phyloP scores from a whole-genome alignment of 345 rosid genomes.

The Salix dunnii region DNA sequence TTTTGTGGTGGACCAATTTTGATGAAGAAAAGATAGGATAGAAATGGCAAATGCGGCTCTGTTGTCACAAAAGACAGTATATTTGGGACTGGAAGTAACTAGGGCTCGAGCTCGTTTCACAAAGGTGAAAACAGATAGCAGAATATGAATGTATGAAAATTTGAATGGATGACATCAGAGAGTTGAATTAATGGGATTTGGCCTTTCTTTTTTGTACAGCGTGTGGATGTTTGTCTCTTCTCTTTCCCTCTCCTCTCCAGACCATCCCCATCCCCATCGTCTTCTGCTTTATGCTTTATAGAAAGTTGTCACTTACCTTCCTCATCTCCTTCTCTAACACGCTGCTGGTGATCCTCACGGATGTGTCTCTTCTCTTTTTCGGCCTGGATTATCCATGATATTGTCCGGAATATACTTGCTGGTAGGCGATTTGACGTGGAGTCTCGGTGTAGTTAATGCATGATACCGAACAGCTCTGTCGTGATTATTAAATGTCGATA shows the following conservation, averaged over 20 bases:
- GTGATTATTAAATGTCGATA: not conserved
- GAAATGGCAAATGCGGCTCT: constrained; percentile 16
- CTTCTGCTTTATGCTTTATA: constrained; percentile 35
- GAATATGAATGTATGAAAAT: constrained; percentile 19
- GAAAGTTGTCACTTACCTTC: constrained; percentile 14
- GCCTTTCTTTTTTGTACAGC: not conserved
- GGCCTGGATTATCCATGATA: not conserved
- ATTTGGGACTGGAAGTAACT: constrained; percentile 17
- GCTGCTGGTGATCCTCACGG: too few relatives aligned
- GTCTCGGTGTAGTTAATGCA: not conserved
- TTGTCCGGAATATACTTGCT: too few relatives aligned
- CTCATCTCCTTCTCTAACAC: not conserved
- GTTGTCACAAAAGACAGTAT: constrained; percentile 14
- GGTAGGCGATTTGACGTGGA: not conserved
- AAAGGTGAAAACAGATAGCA: constrained; percentile 18
- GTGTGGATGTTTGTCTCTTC: constrained; percentile 28
- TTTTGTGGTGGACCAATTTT: constrained; percentile 15
- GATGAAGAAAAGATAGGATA: constrained; percentile 22
- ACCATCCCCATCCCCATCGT: constrained; percentile 24
- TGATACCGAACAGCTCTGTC: not conserved
- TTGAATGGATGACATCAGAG: constrained; percentile 13
- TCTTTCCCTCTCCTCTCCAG: constrained; percentile 14
- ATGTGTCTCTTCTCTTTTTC: not conserved
- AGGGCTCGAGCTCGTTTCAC: constrained; percentile 9
- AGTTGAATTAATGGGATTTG: constrained; percentile 15